Evolutionary conservation across 129 eudicot species (phyloP).

Genomic region (Calendula officinalis): DNA sequence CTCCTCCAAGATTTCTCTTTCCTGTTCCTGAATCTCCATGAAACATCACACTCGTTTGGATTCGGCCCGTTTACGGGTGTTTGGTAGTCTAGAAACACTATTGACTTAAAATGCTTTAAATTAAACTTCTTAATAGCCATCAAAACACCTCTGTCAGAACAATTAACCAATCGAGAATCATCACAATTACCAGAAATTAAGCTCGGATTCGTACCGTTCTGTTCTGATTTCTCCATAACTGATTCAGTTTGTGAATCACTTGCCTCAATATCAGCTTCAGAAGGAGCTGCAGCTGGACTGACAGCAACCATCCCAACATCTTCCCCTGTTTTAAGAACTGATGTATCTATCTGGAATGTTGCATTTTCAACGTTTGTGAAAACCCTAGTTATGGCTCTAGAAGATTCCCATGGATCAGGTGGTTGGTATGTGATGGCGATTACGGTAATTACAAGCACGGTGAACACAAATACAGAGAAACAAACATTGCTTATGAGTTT

Average conservation of each 20-base stretch:
- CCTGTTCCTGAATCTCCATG: slow-evolving; percentile 91
- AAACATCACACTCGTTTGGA: slow-evolving; percentile 83
- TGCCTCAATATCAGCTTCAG: slow-evolving; percentile 29
- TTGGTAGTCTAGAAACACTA: slow-evolving; percentile 70
- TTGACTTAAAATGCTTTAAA: slow-evolving; percentile 62
- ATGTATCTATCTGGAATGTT: slow-evolving; percentile 70
- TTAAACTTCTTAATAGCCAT: slow-evolving; percentile 79
- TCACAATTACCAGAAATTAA: slow-evolving; percentile 41
- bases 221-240: slow-evolving; percentile 47
- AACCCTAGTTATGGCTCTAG: slow-evolving; percentile 78
- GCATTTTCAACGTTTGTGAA: slow-evolving; percentile 83
- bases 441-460: slow-evolving; percentile 78
- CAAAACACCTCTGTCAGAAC: slow-evolving; percentile 77
- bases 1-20: slow-evolving; percentile 96
- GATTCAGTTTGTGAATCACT: slow-evolving; percentile 56
- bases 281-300: slow-evolving; percentile 42
- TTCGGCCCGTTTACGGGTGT: slow-evolving; percentile 70
- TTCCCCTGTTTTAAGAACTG: slow-evolving; percentile 85
- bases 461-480: slow-evolving; percentile 87
- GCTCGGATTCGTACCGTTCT: slow-evolving; percentile 29
- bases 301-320: slow-evolving; percentile 37
- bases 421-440: slow-evolving; percentile 96
- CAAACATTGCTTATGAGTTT: slow-evolving; percentile 93
- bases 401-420: slow-evolving; percentile 98
- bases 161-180: slow-evolving; percentile 60